Conservation (phyloP, 805 yeast genomes). For the Lipomyces sp. region DNA sequence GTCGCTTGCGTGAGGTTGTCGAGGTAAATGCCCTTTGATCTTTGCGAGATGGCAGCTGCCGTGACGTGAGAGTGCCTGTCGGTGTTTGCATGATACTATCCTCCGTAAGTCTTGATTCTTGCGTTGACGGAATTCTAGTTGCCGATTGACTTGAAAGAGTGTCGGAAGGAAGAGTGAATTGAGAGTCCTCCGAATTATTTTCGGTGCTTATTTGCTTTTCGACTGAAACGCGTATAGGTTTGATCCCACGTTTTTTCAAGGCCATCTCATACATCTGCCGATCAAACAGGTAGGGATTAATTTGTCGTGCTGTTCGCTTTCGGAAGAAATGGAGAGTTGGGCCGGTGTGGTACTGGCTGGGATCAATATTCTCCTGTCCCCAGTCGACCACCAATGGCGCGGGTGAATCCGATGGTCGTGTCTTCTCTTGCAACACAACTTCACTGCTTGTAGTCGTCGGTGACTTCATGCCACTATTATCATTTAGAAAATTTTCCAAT, state of each 20-base stretch:
- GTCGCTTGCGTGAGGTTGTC: not conserved
- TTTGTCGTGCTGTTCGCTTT: constrained; percentile 38
- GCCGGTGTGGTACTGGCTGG: not conserved
- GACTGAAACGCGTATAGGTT: constrained; percentile 33
- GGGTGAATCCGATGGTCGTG: not conserved
- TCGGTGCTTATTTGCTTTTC: constrained; percentile 20
- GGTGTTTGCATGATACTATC: not conserved
- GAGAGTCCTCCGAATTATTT: constrained; percentile 17
- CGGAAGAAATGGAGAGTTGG: constrained; percentile 23
- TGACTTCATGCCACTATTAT: not conserved
- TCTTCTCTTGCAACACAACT: not conserved
- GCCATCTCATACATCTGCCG: constrained; percentile 36
- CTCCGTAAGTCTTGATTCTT: not conserved
- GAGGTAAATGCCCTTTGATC: not conserved
- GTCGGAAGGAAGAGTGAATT: constrained; percentile 18
- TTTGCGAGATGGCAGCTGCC: not conserved
- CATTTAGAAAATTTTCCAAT: not conserved
- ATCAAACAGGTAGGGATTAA: constrained; percentile 38
- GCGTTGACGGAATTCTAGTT: constrained; percentile 1
- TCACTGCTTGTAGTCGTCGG: not conserved
- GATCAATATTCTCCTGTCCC: constrained; percentile 1
- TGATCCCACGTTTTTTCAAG: constrained; percentile 35
- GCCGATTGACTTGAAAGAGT: constrained; percentile 6
- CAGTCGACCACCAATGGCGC: not conserved
- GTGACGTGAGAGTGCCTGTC: not conserved